Evolutionary conservation across 108 stramenopile genomes (phyloP), one percentile per base, ranked within the genome.

Genomic region (Chaetoceros muelleri): DNA sequence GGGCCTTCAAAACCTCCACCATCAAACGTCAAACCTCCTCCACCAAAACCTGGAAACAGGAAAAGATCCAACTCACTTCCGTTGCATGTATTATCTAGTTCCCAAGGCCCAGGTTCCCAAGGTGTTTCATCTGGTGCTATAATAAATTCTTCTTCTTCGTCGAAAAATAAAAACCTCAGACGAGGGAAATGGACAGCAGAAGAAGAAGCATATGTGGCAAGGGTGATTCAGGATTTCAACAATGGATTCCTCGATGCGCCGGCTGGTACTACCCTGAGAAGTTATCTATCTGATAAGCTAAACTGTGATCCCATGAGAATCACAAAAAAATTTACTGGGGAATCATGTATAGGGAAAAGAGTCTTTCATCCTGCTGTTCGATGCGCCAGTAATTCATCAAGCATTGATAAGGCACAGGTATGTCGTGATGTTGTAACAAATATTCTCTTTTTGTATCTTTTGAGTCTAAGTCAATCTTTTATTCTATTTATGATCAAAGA

Each of bases 261-360:
- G 25, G 81, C 95, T 26, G 98, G 98, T 0, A 96, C 95, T 24
- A 99, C 96, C 0, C 78, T 99, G 28, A 78, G 97, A 18, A 82
- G 84, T 16, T 96, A 88, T 63, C 77, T 99, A 24, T 87, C 93
- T 5, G 92, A 95, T 31, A 93, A 96, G 74, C 79, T 99, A 10
- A 75, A 95, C 57, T 99, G 98, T 54, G 96, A 96, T 73, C 96
- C 98, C 16, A 99, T 99, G 98, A 74, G 98, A n/a, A 98, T 99
- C 52, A 97, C 98, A 21, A 99, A 99, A 72, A 99, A 99, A 71
- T 99, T 96, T 67, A 95, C 95, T 19, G 96, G 96, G 5, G 87
- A 93, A 54, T 68, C 79, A 24, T 92, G 93, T 62, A 81, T 99
- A 30, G 98, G 98, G 23, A 99, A 97, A 73, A 68, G 80, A 24